Evolutionary conservation across 352 stramenopile species (phyloP).

Genomic region (Phytophthora palmivora): DNA sequence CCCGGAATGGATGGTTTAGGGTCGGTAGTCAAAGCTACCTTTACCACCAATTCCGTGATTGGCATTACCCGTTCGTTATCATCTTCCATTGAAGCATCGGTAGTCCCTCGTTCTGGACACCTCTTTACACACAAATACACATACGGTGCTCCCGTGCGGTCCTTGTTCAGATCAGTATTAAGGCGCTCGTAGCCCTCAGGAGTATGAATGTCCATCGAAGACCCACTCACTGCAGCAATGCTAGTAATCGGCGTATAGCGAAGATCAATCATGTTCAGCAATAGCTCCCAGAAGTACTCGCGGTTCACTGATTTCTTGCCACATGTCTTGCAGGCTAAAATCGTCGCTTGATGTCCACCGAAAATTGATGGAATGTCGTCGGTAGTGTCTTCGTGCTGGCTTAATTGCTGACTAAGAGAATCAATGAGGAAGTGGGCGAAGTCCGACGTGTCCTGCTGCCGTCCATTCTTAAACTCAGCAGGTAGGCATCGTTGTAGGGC

Average conservation of each 20-base stretch:
- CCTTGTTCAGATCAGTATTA: constrained; percentile 90
- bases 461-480: constrained; percentile 77
- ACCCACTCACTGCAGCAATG: constrained; percentile 79
- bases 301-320: constrained; percentile 82
- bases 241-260: constrained; percentile 88
- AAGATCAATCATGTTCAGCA: constrained; percentile 92
- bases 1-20: constrained; percentile 67
- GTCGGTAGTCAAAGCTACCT: constrained; percentile 62
- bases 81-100: constrained; percentile 37
- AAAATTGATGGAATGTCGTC: constrained; percentile 80
- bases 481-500: constrained; percentile 75
- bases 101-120: constrained; percentile 55
- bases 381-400: constrained; percentile 59
- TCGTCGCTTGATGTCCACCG: constrained; percentile 81
- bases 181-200: constrained; percentile 79
- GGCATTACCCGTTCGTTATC: constrained; percentile 46
- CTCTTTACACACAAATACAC: constrained; percentile 87
- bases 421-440: constrained; percentile 90
- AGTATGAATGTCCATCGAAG: constrained; percentile 68
- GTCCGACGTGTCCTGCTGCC: constrained; percentile 88
- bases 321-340: constrained; percentile 84
- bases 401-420: constrained; percentile 74
- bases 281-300: constrained; percentile 91
- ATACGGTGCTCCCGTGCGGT: constrained; percentile 76
- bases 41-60: constrained; percentile 86